Percentiles rank a stretch among this genome's conserved stretches.
Evolutionary conservation across 208 protist species (phyloP).

Genomic region (Vickermania ingenoplastis): DNA sequence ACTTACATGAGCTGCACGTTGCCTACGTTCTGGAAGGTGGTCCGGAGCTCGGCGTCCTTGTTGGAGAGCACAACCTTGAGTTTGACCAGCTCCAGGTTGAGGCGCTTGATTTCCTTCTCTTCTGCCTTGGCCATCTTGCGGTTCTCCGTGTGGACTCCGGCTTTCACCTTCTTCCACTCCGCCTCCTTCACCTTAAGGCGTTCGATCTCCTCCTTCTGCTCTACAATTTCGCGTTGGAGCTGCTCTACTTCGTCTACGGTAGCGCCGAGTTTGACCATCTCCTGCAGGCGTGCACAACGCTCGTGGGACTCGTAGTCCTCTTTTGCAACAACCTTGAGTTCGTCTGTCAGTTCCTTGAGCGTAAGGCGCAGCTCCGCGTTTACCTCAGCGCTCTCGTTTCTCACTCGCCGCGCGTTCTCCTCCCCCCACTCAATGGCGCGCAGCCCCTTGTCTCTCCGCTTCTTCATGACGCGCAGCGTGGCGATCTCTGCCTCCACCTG

Average conservation of each 20-base stretch:
- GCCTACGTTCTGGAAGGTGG: constrained; percentile 21
- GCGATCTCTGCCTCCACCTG: constrained; percentile 45
- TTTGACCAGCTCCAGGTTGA: constrained; percentile 38
- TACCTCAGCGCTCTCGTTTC: constrained; percentile 34
- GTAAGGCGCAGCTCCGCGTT: constrained; percentile 29
- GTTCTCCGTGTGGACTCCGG: constrained; percentile 24
- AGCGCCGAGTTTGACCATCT: constrained; percentile 41
- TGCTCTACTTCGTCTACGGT: constrained; percentile 34
- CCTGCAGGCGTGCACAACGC: constrained; percentile 37
- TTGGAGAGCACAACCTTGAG: constrained; percentile 31
- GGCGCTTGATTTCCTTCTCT: constrained; percentile 23
- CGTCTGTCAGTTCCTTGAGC: constrained; percentile 31
- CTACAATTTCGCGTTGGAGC: constrained; percentile 17
- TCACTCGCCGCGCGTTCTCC: constrained; percentile 21
- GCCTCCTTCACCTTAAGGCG: constrained; percentile 7
- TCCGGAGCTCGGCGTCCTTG: constrained; percentile 42
- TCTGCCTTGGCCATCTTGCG: constrained; percentile 18
- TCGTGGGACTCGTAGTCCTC: constrained; percentile 51
- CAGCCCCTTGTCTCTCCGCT: constrained; percentile 33
- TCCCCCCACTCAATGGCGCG: constrained; percentile 35
- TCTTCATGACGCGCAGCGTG: constrained; percentile 44
- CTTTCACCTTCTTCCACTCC: constrained; percentile 24
- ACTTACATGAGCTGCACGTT: neutral
- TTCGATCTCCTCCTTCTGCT: constrained; percentile 22
- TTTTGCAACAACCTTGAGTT: constrained; percentile 32